Base-by-base conservation (phyloP, 1,284 basidiomycete genomes). In the Ganoderma meredithae region DNA sequence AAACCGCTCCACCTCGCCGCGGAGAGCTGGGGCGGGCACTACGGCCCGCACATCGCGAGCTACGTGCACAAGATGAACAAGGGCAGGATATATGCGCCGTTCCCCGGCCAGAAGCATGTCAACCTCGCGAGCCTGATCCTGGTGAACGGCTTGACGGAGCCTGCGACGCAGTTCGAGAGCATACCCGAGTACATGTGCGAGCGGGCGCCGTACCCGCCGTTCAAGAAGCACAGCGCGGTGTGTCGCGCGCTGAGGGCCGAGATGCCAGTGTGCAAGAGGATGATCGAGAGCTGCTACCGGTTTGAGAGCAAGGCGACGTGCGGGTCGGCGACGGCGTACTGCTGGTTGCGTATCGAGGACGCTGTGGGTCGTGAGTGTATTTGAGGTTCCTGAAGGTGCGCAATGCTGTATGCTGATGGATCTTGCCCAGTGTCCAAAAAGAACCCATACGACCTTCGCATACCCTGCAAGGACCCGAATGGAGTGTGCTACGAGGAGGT, bases 391-490 rank as follows among this genome's bases (percentile, higher is more conserved):
- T 8, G 19, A 22, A 39, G 39, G 55, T 39, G 27, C 22, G 43
- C 63, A 25, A 8, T 44, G 47, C 33, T n/a, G 9, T 9, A 22
- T 44, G 39, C 53, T 47, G 60, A 36, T 13, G 40, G 2, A n/a
- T 41, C 2, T 44, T 17, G 25, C 15, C 1, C 67, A 91, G 90
- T 88, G 79, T 84, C 86, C 75, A 90, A 88, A 8, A 77, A 85
- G 49, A 93, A 93, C 79, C 87, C 92, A 40, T 97, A 97, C 78
- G 97, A 98, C 75, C 92, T 96, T 12, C 90, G 96, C 67, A 85
- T 81, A 71, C 84, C 84, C 70, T 98, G 88, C 65, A 80, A 85
- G 66, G 85, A 87, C 78, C 90, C 95, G 73, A 90, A 90, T 27
- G 82, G 85, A 19, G 82, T 94, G 1, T 95, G 93, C 81, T 95